Base-by-base conservation (phyloP, 495 filamentous ascomycete species). In the Penicillium roqueforti region DNA sequence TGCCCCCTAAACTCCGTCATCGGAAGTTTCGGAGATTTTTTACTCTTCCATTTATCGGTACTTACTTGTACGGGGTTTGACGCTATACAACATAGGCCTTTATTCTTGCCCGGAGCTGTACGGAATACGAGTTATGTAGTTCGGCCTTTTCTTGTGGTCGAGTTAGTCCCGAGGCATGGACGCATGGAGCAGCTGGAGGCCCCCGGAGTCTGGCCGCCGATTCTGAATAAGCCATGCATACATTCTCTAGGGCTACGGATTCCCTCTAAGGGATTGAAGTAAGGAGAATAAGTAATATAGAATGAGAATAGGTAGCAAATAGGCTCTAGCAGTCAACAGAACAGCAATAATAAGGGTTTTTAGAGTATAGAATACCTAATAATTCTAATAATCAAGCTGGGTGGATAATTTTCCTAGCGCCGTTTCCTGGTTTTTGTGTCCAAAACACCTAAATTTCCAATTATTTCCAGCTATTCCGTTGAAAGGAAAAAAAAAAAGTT, bases 1-100 rank as follows among this genome's bases (percentile, higher is more conserved):
- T n/a, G n/a, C n/a, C 43, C 43, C 4, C 5, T 18, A 55, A 55
- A 44, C 61, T 65, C 67, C 67, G 67, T 65, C 57, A 65, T 67
- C 67, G 67, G 67, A 66, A 53, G 25, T 9, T 10, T 36, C 39
- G 36, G 44, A 48, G 11, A 18, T 16, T 29, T 8, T n/a, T 26
- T 26, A 41, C 20, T 7, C 8, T n/a, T 31, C 8, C 14, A 23
- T 36, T 19, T 36, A 36, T 34, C 9, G 29, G 19, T 34, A 25
- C 19, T 8, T 13, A 25, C 19, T 8, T 13, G 29, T 34, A 34
- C 18, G 8, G 16, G 11, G 28, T 31, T 13, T 13, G 13, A 6
- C 25, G 2, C 6, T 26, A 31, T 31, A 31, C n/a, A 10, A 3
- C 28, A 29, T 29, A 10, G 11, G 28, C 13, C 9, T 1, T 31